Evolutionary conservation across 192 early-diverging fungal species (phyloP), one percentile per base, ranked within the genome.

Genomic region (Powellomyces hirtus): DNA sequence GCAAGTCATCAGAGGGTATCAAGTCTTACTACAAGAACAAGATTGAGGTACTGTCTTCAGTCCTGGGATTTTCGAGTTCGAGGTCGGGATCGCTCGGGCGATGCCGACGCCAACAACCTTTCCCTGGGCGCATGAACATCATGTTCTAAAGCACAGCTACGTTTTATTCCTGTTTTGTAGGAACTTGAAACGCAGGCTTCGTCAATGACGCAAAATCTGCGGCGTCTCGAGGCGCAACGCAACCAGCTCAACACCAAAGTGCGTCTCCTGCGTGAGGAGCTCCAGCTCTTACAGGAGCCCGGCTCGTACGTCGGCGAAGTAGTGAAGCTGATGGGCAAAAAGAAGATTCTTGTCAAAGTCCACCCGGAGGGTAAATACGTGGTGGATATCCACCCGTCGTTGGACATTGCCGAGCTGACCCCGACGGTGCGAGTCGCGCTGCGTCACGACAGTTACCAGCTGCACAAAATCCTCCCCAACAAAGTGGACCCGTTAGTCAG

Each of bases 351-450:
- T 31, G 69, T 79, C 22, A 78, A 92, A 84, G 87, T 95, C 18
- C 90, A 95, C 75, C 94, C 94, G 24, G 97, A 99, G 74, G 97
- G 97, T 60, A 99, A 98, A 83, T 93, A 95, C 73, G 95, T 99
- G 4, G 95, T 98, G 22, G 95, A 99, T 67, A 91, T 99, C 71
- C 88, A 84, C n/a, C 80, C 92, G 4, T 86, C 89, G 44, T 92
- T 99, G 69, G 95, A 99, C 79, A 89, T 96, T 81, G 77, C 85
- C 63, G 84, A 89, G 76, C 88, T 99, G 35, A 97, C 91, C 35
- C 90, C 95, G 26, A 94, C 94, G 33, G 85, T 93, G 53, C 90
- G 97, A 49, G 93, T 99, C 38, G 95, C 95, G 18, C 83, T 99
- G 46, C 90, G 92, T 52, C 79, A 82, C 64, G 97, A 99, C 75